phyloP scores from a whole-genome alignment of 495 filamentous ascomycete species.

The Penicillium goetzii region DNA sequence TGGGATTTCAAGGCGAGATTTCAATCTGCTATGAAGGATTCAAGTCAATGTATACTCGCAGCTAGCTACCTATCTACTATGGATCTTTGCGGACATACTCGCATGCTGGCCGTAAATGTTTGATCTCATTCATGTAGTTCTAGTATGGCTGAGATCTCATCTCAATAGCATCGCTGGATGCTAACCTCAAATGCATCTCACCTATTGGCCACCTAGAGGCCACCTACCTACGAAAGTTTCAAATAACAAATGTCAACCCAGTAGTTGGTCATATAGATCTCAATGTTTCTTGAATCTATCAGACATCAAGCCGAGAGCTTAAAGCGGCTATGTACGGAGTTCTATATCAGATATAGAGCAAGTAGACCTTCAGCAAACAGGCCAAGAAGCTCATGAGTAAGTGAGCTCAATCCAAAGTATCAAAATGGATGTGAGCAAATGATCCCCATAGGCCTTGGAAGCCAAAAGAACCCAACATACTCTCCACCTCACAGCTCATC shows the following conservation, averaged over 20 bases:
- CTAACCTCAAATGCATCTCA: neutral
- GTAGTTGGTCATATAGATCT: neutral
- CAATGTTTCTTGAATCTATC: neutral
- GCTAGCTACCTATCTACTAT: too few relatives aligned
- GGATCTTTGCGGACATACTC: too few relatives aligned
- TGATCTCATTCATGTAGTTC: too few relatives aligned
- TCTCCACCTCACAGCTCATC: constrained; percentile 25
- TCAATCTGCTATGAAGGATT: too few relatives aligned
- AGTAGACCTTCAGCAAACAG: neutral
- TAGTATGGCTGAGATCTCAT: too few relatives aligned
- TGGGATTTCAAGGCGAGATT: too few relatives aligned
- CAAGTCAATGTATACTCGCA: too few relatives aligned
- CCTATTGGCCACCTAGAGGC: neutral
- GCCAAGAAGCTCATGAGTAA: neutral
- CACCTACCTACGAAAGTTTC: neutral
- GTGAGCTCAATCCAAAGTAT: neutral
- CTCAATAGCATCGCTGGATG: neutral
- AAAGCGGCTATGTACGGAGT: neutral
- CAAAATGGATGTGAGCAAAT: neutral
- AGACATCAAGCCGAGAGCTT: neutral
- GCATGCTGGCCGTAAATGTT: too few relatives aligned
- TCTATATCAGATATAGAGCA: neutral
- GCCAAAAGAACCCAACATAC: neutral
- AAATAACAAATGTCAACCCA: neutral
- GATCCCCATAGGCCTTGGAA: neutral